A percentile compares a stretch with the other conserved stretches of the same genome.
phyloP scores from a whole-genome alignment of 768 basidiomycete species.

The Scleroderma bovista region DNA sequence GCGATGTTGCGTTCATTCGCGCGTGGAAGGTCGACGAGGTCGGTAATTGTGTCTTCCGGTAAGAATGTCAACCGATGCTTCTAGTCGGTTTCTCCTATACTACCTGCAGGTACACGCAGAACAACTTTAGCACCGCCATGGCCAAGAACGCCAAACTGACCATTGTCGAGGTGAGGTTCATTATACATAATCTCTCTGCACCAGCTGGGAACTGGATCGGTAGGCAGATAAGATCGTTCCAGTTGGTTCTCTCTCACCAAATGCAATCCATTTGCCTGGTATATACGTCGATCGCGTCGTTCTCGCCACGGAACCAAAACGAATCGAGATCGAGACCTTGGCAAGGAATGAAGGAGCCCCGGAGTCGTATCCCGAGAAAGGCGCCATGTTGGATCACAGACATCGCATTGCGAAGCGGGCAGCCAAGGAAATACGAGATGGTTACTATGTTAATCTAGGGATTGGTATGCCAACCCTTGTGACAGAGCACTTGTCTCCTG shows the following conservation, averaged over 20 bases:
- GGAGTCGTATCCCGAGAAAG: constrained; percentile 43
- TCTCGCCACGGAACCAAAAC: constrained; percentile 65
- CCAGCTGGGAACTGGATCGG: not conserved
- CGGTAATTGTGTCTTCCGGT: constrained; percentile 91
- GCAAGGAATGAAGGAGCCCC: constrained; percentile 41
- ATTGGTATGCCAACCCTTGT: constrained; percentile 91
- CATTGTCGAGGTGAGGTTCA: constrained; percentile 69
- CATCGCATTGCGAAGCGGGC: constrained; percentile 81
- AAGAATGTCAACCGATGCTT: constrained; percentile 10
- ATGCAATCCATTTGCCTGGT: constrained; percentile 76
- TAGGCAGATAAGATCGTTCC: constrained; percentile 90
- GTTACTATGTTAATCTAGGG: constrained; percentile 83
- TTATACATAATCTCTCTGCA: constrained; percentile 6
- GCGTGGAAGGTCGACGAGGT: constrained; percentile 93
- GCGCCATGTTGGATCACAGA: constrained; percentile 47
- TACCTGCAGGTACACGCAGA: constrained; percentile 63
- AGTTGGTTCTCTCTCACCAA: constrained; percentile 72
- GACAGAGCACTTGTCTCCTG: constrained; percentile 68
- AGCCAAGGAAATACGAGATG: constrained; percentile 84
- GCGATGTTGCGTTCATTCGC: constrained; percentile 79
- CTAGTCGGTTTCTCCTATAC: not conserved
- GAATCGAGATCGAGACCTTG: constrained; percentile 70
- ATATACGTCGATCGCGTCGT: constrained; percentile 91
- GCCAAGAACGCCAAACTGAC: constrained; percentile 85
- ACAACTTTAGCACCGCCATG: constrained; percentile 87